Evolutionary conservation across 2,329 filamentous ascomycete genomes (phyloP).

Genomic region (Phyllosticta paracitricarpa): DNA sequence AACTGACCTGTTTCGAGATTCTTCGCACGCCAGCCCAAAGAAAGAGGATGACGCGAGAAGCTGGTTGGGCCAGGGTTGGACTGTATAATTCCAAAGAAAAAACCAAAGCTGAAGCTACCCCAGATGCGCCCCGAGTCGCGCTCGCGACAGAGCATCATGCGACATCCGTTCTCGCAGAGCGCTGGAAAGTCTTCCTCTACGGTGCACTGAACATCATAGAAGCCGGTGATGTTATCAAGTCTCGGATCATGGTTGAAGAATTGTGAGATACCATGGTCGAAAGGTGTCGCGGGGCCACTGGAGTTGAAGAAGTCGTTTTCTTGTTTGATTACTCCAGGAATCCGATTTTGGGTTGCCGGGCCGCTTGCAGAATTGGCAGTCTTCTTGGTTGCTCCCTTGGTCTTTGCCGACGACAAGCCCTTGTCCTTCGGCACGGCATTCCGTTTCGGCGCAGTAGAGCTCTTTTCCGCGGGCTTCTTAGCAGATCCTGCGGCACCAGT

Average conservation of each 20-base stretch:
- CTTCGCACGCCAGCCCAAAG: slow-evolving; percentile 24
- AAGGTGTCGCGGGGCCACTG: background rate
- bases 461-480: background rate
- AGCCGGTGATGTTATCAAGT: slow-evolving; percentile 27
- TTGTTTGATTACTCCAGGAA: background rate
- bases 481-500: background rate
- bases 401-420: background rate
- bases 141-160: slow-evolving; percentile 30
- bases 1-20: slow-evolving; percentile 17
- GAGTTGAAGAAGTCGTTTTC: background rate
- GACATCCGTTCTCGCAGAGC: background rate
- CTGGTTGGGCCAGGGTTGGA: slow-evolving; percentile 19
- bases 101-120: slow-evolving; percentile 37
- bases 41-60: background rate
- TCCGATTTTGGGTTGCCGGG: background rate
- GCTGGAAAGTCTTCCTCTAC: slow-evolving; percentile 17
- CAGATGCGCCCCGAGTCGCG: slow-evolving; percentile 29
- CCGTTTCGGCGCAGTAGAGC: background rate
- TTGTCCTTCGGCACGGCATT: background rate
- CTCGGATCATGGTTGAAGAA: background rate
- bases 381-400: background rate
- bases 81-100: slow-evolving; percentile 34
- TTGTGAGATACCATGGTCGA: background rate
- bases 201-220: slow-evolving; percentile 30
- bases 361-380: background rate